Evolutionary conservation across 768 basidiomycete species (phyloP).

Genomic region (Scleroderma bovista): DNA sequence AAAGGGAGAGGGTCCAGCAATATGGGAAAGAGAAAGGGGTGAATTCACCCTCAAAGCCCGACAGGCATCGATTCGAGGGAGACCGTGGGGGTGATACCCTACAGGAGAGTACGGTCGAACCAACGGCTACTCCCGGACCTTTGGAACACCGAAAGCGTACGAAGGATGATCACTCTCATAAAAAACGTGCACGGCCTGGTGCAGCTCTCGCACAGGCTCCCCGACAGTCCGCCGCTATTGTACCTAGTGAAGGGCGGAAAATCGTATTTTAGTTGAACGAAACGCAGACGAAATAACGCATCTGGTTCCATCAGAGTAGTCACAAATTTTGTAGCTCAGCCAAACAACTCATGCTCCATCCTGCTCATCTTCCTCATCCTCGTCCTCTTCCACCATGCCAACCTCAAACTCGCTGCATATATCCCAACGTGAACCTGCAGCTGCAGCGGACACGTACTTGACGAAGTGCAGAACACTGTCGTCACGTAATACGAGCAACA

Average conservation of each 20-base stretch:
- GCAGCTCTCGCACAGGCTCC: constrained; percentile 75
- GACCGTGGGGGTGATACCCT: constrained; percentile 4
- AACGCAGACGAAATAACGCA: neutral
- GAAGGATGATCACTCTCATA: constrained; percentile 9
- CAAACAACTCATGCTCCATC: no score
- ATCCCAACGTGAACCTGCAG: constrained; percentile 91
- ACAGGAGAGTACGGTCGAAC: neutral
- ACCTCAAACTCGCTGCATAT: constrained; percentile 90
- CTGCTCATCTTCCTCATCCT: constrained; percentile 35
- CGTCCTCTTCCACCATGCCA: constrained; percentile 66
- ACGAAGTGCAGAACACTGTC: constrained; percentile 92
- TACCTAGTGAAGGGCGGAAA: constrained; percentile 62
- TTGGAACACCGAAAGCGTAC: constrained; percentile 7
- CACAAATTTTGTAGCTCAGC: neutral
- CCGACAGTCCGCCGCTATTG: constrained; percentile 69
- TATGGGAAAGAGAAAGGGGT: constrained; percentile 1
- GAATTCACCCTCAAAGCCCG: constrained; percentile 3
- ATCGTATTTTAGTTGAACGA: constrained; percentile 50
- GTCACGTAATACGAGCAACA: constrained; percentile 86
- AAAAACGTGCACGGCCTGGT: constrained; percentile 61
- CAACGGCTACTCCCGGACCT: neutral
- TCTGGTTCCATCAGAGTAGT: neutral
- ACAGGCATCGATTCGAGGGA: neutral
- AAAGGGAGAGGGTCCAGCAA: constrained; percentile 8
- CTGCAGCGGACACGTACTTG: constrained; percentile 89